phyloP scores from a whole-genome alignment of 176 grass and related monocot species.

The Avena sativa region DNA sequence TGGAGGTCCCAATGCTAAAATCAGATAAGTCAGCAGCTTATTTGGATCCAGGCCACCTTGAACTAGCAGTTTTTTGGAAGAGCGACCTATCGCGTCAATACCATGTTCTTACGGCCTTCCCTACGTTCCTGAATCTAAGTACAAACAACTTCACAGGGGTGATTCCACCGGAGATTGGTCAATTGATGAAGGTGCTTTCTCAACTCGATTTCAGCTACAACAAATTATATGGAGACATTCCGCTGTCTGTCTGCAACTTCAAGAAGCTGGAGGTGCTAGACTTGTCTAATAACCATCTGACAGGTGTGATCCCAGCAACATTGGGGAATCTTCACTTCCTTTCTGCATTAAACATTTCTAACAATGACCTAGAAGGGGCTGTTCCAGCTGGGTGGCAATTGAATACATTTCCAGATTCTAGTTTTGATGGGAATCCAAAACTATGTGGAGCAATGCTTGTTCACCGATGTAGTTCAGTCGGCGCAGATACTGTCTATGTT shows the following conservation, averaged over 20 bases:
- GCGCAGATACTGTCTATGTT: neutral
- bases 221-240: conserved; percentile 26
- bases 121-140: neutral
- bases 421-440: conserved; percentile 37
- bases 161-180: conserved; percentile 22
- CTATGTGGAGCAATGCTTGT: neutral
- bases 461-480: neutral
- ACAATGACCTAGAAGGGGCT: conserved; percentile 39
- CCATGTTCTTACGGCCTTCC: neutral
- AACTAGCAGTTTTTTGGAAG: neutral
- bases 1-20: neutral
- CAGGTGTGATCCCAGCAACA: conserved; percentile 1
- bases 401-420: conserved; percentile 23
- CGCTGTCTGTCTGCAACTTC: neutral
- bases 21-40: neutral
- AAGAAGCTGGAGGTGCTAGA: conserved; percentile 37
- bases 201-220: conserved; percentile 7
- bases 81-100: neutral
- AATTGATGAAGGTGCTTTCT: conserved; percentile 11
- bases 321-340: conserved; percentile 34
- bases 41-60: conserved; percentile 5
- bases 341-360: conserved; percentile 25
- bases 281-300: conserved; percentile 32
- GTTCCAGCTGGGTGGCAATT: conserved; percentile 33
- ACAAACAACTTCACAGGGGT: neutral